These are phyloP conservation scores for Pseudocercospora pini-densiflorae DNA, from an alignment of 2,329 filamentous ascomycete species.

Conservation along the genomic window DNA sequence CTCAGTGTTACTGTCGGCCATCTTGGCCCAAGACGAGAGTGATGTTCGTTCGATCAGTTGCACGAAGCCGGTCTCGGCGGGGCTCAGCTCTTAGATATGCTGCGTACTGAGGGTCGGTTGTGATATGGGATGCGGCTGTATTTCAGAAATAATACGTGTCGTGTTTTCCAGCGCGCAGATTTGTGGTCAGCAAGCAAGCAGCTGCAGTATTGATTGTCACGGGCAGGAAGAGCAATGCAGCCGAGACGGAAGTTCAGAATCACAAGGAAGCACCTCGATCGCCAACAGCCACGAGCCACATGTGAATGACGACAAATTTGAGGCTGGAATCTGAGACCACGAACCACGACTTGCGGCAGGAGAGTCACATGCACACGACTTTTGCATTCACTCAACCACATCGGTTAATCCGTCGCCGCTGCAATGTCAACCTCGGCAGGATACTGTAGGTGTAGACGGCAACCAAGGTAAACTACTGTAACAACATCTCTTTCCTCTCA, in stretches of 20 bases:
- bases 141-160: not conserved
- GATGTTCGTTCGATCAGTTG: not conserved
- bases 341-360: not conserved
- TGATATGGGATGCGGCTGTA: not conserved
- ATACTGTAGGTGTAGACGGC: not conserved
- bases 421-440: not conserved
- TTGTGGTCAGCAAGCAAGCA: not conserved
- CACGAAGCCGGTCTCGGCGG: conserved; percentile 1
- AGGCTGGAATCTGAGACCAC: not conserved
- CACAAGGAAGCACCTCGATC: conserved; percentile 1
- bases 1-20: conserved; percentile 61
- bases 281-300: not conserved
- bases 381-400: conserved; percentile 4
- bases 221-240: not conserved
- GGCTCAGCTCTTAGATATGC: not conserved
- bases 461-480: conserved; percentile 17
- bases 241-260: not conserved
- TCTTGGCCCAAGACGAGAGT: conserved; percentile 40
- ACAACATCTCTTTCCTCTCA: not conserved
- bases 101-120: not conserved
- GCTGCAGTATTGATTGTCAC: not conserved
- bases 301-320: not conserved
- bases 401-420: not conserved
- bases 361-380: not conserved
- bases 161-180: not conserved